Evolutionary conservation across 2,329 filamentous ascomycete species (phyloP).

Genomic region (Neophaeococcomyces aloes): DNA sequence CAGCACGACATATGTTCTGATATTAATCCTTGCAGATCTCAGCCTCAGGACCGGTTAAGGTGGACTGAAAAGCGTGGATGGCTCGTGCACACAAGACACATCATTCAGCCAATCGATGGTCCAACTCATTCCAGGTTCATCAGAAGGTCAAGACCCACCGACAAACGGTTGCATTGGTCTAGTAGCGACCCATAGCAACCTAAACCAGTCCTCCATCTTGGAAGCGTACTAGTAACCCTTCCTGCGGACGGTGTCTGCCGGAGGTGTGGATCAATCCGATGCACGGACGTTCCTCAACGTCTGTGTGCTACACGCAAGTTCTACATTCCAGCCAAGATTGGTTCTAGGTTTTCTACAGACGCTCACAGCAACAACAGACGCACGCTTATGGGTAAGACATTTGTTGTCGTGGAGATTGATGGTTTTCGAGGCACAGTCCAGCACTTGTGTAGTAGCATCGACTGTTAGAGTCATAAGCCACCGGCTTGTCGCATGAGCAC

Average conservation of each 20-base stretch:
- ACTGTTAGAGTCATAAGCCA: neutral
- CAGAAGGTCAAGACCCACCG: neutral
- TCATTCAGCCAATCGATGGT: neutral
- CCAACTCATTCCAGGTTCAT: neutral
- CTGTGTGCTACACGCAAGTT: neutral
- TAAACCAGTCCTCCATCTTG: neutral
- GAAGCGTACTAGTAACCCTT: neutral
- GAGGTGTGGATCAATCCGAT: neutral
- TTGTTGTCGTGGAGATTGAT: neutral
- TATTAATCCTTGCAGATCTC: neutral
- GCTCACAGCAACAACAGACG: no score
- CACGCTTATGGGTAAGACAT: no score
- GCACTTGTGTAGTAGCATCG: neutral
- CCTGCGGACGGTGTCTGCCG: constrained; percentile 5
- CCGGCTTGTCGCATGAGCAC: constrained; percentile 6
- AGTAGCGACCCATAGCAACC: neutral
- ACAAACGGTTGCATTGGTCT: constrained; percentile 1
- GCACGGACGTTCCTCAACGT: neutral
- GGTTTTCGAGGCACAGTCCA: neutral
- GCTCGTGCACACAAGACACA: constrained; percentile 4
- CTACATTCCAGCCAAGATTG: constrained; percentile 6
- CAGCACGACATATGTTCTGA: constrained; percentile 3
- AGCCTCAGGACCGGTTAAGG: constrained; percentile 1
- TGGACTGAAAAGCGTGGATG: neutral
- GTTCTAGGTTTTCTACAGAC: neutral